Conservation (phyloP, 306 rosid genomes). For the peach (Prunus persica) region Prunus_persica_NCBIv2 NC_034014.1:29560001-29560500, state of each 20-base stretch:
- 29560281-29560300: background rate
- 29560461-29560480: constrained; percentile 32
- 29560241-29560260: no score
- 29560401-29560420: constrained; percentile 16
- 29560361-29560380: constrained; percentile 10
- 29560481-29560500: constrained; percentile 23
- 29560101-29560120: constrained; percentile 97
- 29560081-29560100: constrained; percentile 97
- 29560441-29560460: constrained; percentile 16
- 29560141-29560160: constrained; percentile 13
- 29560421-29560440: constrained; percentile 19
- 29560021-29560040: background rate
- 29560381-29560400: constrained; percentile 28
- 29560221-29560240: background rate
- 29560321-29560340: constrained; percentile 21
- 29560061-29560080: constrained; percentile 97
- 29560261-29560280: background rate
- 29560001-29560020: background rate
- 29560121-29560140: constrained; percentile 69
- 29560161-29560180: background rate
- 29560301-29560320: background rate
- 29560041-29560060: constrained; percentile 25
- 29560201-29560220: background rate
- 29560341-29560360: constrained; percentile 17
- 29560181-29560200: background rate